Base-by-base conservation (phyloP, 306 rosid species). In the Phaseolus lunatus region DNA sequence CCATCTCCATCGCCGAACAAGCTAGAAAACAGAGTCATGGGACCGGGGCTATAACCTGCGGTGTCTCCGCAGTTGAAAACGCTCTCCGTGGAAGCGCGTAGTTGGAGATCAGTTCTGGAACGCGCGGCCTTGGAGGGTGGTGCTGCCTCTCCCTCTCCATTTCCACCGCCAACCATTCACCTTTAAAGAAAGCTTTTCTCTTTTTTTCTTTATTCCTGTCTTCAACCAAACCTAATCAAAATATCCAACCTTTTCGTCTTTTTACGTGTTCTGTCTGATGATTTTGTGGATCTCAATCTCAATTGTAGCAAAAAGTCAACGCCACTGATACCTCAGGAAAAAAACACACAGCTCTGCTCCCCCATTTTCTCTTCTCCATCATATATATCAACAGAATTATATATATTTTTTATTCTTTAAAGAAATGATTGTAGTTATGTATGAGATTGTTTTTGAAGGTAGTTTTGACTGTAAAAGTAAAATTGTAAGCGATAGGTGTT, bases 21-120 rank as follows among this genome's bases (percentile, higher is more conserved):
- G 82, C 50, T 91, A 0, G 97, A 90, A 67, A 94, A 85, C 5
- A 94, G 72, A 49, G 91, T 88, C 97, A 94, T 90, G 49, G 98
- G 97, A 7, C 92, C 94, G 0, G 94, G 98, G 81, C 97, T 91
- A 61, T 88, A 90, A 7, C 83, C 90, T 23, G 80, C 20, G 12
- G 41, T 2, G 10, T n/a, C 11, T 7, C 85, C 86, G 66, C 87
- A 81, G 72, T 47, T 74, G 72, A 90, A 88, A 39, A 87, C 22
- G 0, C 84, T 8, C 68, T 92, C 96, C 84, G 80, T 75, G 15
- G 89, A 86, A 13, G 89, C 24, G 18, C 86, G 82, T 57, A 87
- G 88, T 7, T 88, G 93, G 18, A 77, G 83, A 50, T 33, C 62
- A 54, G 83, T 83, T 24, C 84, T 57, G 2, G 87, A 92, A 9